Percentiles rank a stretch among this genome's conserved stretches.
Evolutionary conservation across 345 rosid genomes (phyloP).

Genomic region (Ceriops zippeliana): DNA sequence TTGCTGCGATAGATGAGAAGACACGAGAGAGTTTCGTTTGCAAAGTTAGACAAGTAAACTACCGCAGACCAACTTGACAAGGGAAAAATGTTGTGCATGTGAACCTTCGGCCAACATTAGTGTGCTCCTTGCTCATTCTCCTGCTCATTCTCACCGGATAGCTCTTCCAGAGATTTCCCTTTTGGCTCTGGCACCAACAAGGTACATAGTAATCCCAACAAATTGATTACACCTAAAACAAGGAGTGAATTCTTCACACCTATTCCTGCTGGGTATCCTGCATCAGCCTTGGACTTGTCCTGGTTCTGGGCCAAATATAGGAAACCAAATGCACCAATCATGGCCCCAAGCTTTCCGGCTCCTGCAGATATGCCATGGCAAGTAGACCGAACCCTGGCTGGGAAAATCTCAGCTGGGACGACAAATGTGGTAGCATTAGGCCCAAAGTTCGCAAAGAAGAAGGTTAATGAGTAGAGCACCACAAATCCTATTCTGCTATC

Average conservation of each 20-base stretch:
- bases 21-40: no score
- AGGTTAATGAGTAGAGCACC: constrained; percentile 44
- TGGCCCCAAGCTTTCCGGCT: constrained; percentile 60
- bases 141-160: constrained; percentile 6
- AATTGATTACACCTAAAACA: not conserved
- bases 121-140: not conserved
- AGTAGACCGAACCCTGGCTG: constrained; percentile 54
- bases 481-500: constrained; percentile 30
- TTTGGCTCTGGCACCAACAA: not conserved
- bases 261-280: not conserved
- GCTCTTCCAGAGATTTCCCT: constrained; percentile 8
- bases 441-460: constrained; percentile 67
- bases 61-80: not conserved
- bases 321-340: constrained; percentile 48
- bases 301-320: not conserved
- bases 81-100: not conserved
- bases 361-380: constrained; percentile 69
- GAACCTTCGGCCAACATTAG: not conserved
- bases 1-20: no score
- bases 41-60: no score
- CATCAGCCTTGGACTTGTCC: not conserved
- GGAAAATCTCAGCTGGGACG: constrained; percentile 63
- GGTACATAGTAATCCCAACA: not conserved
- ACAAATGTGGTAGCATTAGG: constrained; percentile 69
- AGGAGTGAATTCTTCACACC: not conserved